A percentile compares a stretch with the other conserved stretches of the same genome.
These are phyloP conservation scores for Suillus occidentalis DNA, from an alignment of 768 basidiomycete species.

Conservation along the genomic window DNA sequence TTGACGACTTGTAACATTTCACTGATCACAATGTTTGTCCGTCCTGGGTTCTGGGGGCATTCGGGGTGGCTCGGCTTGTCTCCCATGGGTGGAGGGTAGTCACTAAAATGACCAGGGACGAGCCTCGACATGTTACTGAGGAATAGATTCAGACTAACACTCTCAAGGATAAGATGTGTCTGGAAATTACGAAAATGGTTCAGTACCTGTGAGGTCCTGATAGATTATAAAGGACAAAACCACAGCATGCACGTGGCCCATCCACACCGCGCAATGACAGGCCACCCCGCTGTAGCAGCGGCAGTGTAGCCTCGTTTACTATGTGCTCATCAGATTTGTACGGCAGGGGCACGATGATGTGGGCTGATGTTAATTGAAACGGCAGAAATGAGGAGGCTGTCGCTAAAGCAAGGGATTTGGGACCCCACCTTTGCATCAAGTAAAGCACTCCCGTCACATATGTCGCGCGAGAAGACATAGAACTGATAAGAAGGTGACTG, in stretches of 20 bases:
- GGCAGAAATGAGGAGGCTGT: too few relatives aligned
- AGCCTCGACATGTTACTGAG: not conserved
- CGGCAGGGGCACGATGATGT: too few relatives aligned
- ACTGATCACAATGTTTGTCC: not conserved
- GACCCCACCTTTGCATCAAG: too few relatives aligned
- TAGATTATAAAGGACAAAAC: not conserved
- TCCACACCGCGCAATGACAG: not conserved
- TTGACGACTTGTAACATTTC: not conserved
- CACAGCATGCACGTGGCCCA: not conserved
- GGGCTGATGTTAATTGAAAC: too few relatives aligned
- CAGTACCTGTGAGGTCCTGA: not conserved
- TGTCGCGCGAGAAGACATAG: too few relatives aligned
- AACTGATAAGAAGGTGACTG: too few relatives aligned
- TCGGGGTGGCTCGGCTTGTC: not conserved
- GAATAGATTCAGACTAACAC: not conserved
- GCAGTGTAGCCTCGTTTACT: too few relatives aligned
- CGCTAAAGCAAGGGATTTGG: too few relatives aligned
- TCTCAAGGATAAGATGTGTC: not conserved
- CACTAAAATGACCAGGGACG: not conserved
- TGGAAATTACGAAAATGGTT: not conserved
- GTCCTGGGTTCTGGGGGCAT: not conserved
- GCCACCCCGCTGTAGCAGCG: too few relatives aligned
- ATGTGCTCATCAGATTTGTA: too few relatives aligned
- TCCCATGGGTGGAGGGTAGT: not conserved
- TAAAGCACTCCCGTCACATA: too few relatives aligned